Evolutionary conservation across 2,329 filamentous ascomycete genomes (phyloP).

Genomic region (Trichoderma cornu-damae): DNA sequence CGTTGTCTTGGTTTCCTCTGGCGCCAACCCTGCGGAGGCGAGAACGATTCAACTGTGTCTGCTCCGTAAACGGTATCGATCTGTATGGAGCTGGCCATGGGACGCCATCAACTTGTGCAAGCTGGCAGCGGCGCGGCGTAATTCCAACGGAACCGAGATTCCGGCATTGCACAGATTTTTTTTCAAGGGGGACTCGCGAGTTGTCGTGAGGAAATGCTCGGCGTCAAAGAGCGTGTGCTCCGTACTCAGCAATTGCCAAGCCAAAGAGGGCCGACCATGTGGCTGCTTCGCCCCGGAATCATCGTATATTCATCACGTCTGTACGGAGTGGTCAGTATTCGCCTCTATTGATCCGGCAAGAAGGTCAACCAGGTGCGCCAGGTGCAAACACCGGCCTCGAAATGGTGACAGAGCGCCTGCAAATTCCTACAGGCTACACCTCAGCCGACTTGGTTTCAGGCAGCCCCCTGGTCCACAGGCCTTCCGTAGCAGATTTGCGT

Average conservation of each 20-base stretch:
- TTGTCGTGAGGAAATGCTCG: neutral
- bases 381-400: neutral
- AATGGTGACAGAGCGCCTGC: neutral
- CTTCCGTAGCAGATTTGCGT: neutral
- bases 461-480: conserved; percentile 3
- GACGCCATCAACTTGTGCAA: neutral
- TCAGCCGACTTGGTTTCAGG: neutral
- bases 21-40: too few species aligned
- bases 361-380: too few species aligned
- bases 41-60: too few species aligned
- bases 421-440: neutral
- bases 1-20: too few species aligned
- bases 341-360: too few species aligned
- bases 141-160: conserved; percentile 13
- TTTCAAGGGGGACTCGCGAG: conserved; percentile 2
- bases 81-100: neutral
- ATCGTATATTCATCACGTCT: neutral
- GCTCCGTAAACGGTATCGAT: neutral
- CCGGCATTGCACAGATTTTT: conserved; percentile 7
- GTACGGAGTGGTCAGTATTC: too few species aligned
- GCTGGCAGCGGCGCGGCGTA: conserved; percentile 6
- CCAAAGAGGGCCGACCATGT: neutral
- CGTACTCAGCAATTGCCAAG: conserved; percentile 3
- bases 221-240: neutral
- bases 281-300: neutral